phyloP scores from a whole-genome alignment of 768 basidiomycete species.

The Leccinum disarticulatum region DNA sequence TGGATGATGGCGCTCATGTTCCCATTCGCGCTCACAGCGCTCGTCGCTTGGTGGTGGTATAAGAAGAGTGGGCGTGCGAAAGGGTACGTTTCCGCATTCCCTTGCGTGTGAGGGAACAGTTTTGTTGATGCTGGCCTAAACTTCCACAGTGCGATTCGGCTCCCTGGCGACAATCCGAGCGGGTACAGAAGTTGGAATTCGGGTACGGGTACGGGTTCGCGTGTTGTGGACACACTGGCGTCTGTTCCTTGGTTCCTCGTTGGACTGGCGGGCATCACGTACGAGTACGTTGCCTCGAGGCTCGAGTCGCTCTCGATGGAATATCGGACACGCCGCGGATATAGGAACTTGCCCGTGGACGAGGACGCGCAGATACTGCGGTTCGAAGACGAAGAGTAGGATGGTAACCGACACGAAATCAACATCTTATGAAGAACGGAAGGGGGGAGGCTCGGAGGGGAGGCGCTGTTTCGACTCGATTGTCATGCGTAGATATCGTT shows the following conservation, averaged over 20 bases:
- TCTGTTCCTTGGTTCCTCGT: slow-evolving; percentile 90
- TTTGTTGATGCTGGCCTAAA: slow-evolving; percentile 7
- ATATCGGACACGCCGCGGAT: slow-evolving; percentile 59
- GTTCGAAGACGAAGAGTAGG: slow-evolving; percentile 75
- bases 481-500: background rate
- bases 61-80: slow-evolving; percentile 65
- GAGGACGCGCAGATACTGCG: slow-evolving; percentile 86
- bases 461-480: background rate
- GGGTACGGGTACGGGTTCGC: slow-evolving; percentile 37
- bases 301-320: slow-evolving; percentile 39
- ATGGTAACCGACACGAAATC: background rate
- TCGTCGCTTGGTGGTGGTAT: slow-evolving; percentile 83
- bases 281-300: slow-evolving; percentile 58
- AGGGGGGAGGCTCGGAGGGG: background rate
- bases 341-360: slow-evolving; percentile 76
- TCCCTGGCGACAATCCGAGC: slow-evolving; percentile 51
- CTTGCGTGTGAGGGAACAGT: background rate
- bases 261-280: slow-evolving; percentile 72
- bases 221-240: slow-evolving; percentile 68
- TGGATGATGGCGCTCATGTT: slow-evolving; percentile 78
- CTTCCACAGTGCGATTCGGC: slow-evolving; percentile 65
- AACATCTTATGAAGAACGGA: background rate
- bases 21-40: slow-evolving; percentile 73
- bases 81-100: slow-evolving; percentile 54
- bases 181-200: slow-evolving; percentile 20